Base-by-base conservation (phyloP, 768 basidiomycete genomes). In the Scleroderma citrinum region DNA sequence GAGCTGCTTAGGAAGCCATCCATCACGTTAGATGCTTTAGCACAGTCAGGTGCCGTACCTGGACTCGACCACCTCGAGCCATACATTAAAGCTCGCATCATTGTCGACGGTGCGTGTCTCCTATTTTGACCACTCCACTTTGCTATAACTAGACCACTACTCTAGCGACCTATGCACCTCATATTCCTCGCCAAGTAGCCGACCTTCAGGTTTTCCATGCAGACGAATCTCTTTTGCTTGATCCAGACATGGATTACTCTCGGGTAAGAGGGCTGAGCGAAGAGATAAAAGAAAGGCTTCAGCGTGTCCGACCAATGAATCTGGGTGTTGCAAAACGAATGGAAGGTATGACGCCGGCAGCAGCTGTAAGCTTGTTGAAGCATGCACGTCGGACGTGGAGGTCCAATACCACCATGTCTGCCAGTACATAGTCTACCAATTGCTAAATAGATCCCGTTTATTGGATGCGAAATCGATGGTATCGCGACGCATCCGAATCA, bases 251-350 rank as follows among this genome's bases (percentile, higher is more conserved):
- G 67, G 83, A 93, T 60, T 95, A 92, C 58, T 59, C 67, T 1
- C 46, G 63, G 4, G 73, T 95, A 0, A 65, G 69, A 2, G 88
- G 89, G 0, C 67, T 95, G 50, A 92, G 88, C 57, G 75, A 75
- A 16, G 92, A 94, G 63, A 81, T 90, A 11, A 73, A 73, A 52
- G 84, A 91, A 59, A 72, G 81, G 36, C 65, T 95, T 30, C 70
- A 66, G 38, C 67, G 59, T 4, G 76, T 85, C 2, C 69, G 77
- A 44, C 92, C 92, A 0, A 73, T 75, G 14, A 91, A 81, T 10
- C 76, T 93, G 47, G 92, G 92, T n/a, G 86, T 87, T 3, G 92
- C 87, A 14, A 92, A 92, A 64, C 73, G 92, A 23, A 92, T 94
- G 81, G 92, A 94, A 61, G 92, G 92, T 7, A 89, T 94, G 79